A percentile compares a stretch with the other conserved stretches of the same genome.
Evolutionary conservation across 371 early-diverging fungal species (phyloP).

Genomic region (Rhizopus sp.): DNA sequence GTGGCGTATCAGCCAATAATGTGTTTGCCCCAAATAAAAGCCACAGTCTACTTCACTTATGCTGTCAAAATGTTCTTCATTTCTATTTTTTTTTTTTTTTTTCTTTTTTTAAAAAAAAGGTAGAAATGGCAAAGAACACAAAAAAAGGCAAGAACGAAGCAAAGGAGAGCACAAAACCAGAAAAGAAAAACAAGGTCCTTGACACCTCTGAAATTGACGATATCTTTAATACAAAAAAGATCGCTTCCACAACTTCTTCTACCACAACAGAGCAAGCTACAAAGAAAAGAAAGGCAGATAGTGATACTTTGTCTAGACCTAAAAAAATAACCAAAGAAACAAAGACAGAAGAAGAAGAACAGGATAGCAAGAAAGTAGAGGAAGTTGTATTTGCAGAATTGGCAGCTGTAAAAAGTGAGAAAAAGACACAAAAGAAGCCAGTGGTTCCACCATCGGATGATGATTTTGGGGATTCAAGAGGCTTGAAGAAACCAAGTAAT

Average conservation of each 20-base stretch:
- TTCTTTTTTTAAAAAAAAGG: background rate
- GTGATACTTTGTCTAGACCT: conserved; percentile 2
- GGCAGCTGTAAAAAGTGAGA: conserved; percentile 43
- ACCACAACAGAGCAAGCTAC: conserved; percentile 23
- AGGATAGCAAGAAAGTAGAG: conserved; percentile 28
- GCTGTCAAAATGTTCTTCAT: background rate
- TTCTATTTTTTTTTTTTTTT: conserved; percentile 2
- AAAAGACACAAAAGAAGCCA: conserved; percentile 24
- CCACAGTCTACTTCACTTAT: too few relatives aligned
- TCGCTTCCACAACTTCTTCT: conserved; percentile 9
- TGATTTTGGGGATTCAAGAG: conserved; percentile 49
- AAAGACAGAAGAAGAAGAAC: conserved; percentile 22
- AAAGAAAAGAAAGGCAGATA: conserved; percentile 14
- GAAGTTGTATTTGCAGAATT: conserved; percentile 52
- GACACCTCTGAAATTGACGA: conserved; percentile 50
- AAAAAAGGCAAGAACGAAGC: conserved; percentile 5
- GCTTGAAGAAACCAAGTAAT: conserved; percentile 46
- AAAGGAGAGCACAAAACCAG: conserved; percentile 1
- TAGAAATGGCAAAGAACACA: conserved; percentile 22
- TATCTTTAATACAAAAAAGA: conserved; percentile 39
- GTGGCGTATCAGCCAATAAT: too few relatives aligned
- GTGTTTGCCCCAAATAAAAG: too few relatives aligned
- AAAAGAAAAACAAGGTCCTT: conserved; percentile 8
- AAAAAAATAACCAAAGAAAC: conserved; percentile 13
- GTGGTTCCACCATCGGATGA: conserved; percentile 26